Evolutionary conservation across 2,329 filamentous ascomycete species (phyloP).

Genomic region (Akanthomyces lecanii): DNA sequence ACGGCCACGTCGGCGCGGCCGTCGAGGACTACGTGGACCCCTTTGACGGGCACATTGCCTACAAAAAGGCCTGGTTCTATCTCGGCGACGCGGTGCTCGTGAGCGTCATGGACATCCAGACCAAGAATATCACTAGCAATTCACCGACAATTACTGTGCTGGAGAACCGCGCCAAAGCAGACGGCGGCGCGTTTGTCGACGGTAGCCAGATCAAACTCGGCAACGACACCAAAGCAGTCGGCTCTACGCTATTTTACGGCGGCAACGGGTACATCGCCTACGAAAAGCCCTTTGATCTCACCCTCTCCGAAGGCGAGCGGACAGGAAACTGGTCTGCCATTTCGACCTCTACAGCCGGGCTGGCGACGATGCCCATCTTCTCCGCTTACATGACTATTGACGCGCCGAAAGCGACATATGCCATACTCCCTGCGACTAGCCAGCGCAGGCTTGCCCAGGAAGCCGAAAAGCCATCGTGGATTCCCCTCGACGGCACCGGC

Average conservation of each 20-base stretch:
- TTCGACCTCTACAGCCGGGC: conserved; percentile 21
- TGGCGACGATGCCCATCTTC: conserved; percentile 20
- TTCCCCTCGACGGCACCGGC: conserved; percentile 18
- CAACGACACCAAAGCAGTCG: conserved; percentile 1
- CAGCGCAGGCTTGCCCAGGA: conserved; percentile 17
- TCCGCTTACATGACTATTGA: conserved; percentile 22
- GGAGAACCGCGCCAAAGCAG: conserved; percentile 21
- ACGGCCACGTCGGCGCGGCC: conserved; percentile 21
- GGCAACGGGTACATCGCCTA: conserved; percentile 23
- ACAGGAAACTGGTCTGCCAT: conserved; percentile 25
- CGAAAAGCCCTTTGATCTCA: conserved; percentile 20
- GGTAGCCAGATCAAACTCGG: conserved; percentile 10
- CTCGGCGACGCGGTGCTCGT: conserved; percentile 23
- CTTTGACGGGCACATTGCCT: conserved; percentile 19
- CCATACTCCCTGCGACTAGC: conserved; percentile 21
- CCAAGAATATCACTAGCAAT: background rate
- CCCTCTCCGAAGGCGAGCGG: conserved; percentile 20
- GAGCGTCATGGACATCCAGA: conserved; percentile 19
- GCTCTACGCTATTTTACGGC: conserved; percentile 20
- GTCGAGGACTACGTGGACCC: conserved; percentile 23
- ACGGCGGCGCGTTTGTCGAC: conserved; percentile 17
- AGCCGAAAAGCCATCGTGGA: conserved; percentile 15
- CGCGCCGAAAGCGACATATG: conserved; percentile 20
- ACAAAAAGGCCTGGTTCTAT: conserved; percentile 24
- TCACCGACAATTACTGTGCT: conserved; percentile 21